Evolutionary conservation across 2,329 filamentous ascomycete species (phyloP), one percentile per base, ranked within the genome.

Genomic region (Cadophora gregata): DNA sequence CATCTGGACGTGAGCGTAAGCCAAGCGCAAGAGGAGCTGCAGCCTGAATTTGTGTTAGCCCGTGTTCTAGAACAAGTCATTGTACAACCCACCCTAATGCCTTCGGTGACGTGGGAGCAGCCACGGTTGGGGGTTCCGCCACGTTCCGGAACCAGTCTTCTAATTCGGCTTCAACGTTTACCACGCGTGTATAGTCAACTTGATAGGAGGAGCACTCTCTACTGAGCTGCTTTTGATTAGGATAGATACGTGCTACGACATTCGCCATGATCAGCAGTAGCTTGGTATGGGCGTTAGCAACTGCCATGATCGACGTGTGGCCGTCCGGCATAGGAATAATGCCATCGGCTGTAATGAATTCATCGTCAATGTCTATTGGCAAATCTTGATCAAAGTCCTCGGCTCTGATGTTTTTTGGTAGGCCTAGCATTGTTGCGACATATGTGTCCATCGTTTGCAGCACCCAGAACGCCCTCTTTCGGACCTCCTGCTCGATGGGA

Each of bases 1-100:
- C 75, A 94, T 87, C 75, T 93, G 91, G 6, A 93, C 90, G 73
- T 94, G 90, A 1, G 90, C 90, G 75, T 90, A 93, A 14, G 89
- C 86, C 77, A 94, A 90, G 25, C 91, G 85, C n/a, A 95, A 81
- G 25, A 93, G 81, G 68, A 93, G 91, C 64, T 92, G 90, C 25
- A 83, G 79, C 66, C 85, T 84, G 72, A 92, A 6, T 60, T 24
- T 38, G 14, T 56, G 45, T 65, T 51, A 51, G 48, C 48, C 24
- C 10, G 29, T 16, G 10, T 21, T 16, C 48, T 27, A 86, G 25
- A 10, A 24, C 19, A 47, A 27, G 16, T 56, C n/a, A 36, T 42
- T 85, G 80, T 84, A 91, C 53, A n/a, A 51, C 48, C n/a, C 10
- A 60, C 58, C 58, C 25, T 42, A 60, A 29, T 47, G 33, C 58